A percentile compares a stretch with the other conserved stretches of the same genome.
Evolutionary conservation across 306 rosid genomes (phyloP).

Genomic region (Senna siamea): DNA sequence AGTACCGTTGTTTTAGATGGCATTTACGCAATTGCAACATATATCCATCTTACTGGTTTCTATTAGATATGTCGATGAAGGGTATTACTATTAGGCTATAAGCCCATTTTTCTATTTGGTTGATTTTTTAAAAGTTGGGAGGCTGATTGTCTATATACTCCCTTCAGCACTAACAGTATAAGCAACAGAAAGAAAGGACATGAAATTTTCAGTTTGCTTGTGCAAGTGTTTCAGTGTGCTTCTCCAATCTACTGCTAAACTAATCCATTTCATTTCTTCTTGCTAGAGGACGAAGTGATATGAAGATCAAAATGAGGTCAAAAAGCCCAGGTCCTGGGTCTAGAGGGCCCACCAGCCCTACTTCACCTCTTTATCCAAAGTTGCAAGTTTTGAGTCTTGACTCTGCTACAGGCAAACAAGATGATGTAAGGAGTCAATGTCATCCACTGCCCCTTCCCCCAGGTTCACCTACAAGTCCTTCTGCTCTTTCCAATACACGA

Average conservation of each 20-base stretch:
- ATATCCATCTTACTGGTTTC: neutral
- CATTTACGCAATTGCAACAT: neutral
- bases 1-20: slow-evolving; percentile 13
- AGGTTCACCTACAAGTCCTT: slow-evolving; percentile 89
- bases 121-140: neutral
- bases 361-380: slow-evolving; percentile 86
- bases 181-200: slow-evolving; percentile 15
- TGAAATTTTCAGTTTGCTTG: neutral
- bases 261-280: slow-evolving; percentile 39
- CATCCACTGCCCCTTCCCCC: slow-evolving; percentile 97
- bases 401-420: slow-evolving; percentile 76
- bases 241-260: slow-evolving; percentile 34
- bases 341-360: slow-evolving; percentile 89
- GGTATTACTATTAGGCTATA: slow-evolving; percentile 22
- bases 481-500: slow-evolving; percentile 55
- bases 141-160: slow-evolving; percentile 7
- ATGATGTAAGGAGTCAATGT: slow-evolving; percentile 72
- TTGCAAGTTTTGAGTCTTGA: slow-evolving; percentile 59
- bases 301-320: slow-evolving; percentile 56
- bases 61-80: slow-evolving; percentile 11
- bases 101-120: too few relatives aligned
- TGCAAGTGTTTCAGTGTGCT: neutral
- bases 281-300: slow-evolving; percentile 64
- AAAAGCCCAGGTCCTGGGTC: slow-evolving; percentile 87
- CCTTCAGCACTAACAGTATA: slow-evolving; percentile 16